A percentile compares a stretch with the other conserved stretches of the same genome.
phyloP scores from a whole-genome alignment of 2,329 filamentous ascomycete genomes.

The Stachybotrys echinatus region DNA sequence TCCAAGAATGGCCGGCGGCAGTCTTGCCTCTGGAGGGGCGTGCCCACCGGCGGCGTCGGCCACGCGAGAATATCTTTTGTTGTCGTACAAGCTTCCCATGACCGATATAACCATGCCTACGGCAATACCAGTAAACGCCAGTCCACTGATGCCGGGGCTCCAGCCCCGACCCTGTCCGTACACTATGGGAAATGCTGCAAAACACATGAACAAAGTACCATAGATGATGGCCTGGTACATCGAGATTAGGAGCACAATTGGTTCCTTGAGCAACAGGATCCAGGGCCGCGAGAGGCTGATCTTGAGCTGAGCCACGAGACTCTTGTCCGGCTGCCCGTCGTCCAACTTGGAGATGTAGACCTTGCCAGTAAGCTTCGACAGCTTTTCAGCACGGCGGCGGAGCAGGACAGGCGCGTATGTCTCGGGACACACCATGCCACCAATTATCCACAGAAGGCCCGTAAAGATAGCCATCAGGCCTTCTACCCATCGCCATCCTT shows the following conservation, averaged over 20 bases:
- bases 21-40: constrained; percentile 53
- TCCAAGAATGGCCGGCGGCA: constrained; percentile 51
- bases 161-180: constrained; percentile 48
- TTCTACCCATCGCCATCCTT: constrained; percentile 56
- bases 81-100: constrained; percentile 38
- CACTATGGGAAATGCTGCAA: constrained; percentile 47
- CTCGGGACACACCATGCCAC: constrained; percentile 40
- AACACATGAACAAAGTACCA: constrained; percentile 42
- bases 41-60: constrained; percentile 36
- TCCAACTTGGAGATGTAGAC: constrained; percentile 39
- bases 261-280: constrained; percentile 55
- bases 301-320: constrained; percentile 26
- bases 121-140: constrained; percentile 54
- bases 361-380: constrained; percentile 42
- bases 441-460: constrained; percentile 44
- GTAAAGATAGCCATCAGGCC: constrained; percentile 52
- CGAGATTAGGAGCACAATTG: constrained; percentile 54
- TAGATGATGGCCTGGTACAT: constrained; percentile 53
- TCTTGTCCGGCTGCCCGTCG: constrained; percentile 1
- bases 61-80: constrained; percentile 47
- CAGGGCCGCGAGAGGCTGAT: constrained; percentile 40
- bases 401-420: constrained; percentile 49
- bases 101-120: constrained; percentile 53
- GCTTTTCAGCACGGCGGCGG: constrained; percentile 35
- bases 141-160: constrained; percentile 43